Conservation (phyloP, 768 basidiomycete genomes). For the Amylocystis lapponica region DNA sequence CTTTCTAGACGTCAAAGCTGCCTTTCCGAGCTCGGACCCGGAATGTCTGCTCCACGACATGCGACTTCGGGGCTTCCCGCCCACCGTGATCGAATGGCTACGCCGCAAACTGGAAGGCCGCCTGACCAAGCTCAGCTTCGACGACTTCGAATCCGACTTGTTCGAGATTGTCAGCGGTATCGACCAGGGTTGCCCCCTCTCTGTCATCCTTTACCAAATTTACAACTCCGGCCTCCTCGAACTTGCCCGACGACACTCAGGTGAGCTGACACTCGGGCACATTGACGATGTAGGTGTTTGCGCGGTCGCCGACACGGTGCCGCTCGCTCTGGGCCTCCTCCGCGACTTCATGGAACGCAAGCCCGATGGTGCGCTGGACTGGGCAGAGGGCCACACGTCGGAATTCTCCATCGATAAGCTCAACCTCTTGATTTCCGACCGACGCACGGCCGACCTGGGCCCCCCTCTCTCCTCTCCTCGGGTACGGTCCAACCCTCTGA, state of each 20-base stretch:
- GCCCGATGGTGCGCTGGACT: slow-evolving; percentile 21
- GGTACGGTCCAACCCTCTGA: slow-evolving; percentile 14
- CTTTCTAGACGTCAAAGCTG: slow-evolving; percentile 28
- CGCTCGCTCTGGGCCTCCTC: slow-evolving; percentile 1
- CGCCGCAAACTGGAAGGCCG: slow-evolving; percentile 13
- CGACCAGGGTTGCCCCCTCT: slow-evolving; percentile 29
- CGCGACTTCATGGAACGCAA: slow-evolving; percentile 6
- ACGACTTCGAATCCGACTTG: slow-evolving; percentile 16
- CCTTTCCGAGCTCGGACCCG: slow-evolving; percentile 19
- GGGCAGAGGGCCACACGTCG: slow-evolving; percentile 23
- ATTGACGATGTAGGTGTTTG: slow-evolving; percentile 16
- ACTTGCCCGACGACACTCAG: slow-evolving; percentile 5
- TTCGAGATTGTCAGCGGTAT: slow-evolving; percentile 23
- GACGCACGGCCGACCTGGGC: background rate
- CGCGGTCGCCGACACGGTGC: slow-evolving; percentile 4
- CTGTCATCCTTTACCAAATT: slow-evolving; percentile 25
- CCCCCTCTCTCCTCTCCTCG: slow-evolving; percentile 8
- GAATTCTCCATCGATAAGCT: slow-evolving; percentile 18
- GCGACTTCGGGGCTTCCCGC: slow-evolving; percentile 10
- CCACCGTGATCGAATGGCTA: slow-evolving; percentile 13
- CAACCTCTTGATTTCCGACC: slow-evolving; percentile 3
- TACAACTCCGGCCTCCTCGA: slow-evolving; percentile 25
- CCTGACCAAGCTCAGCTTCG: slow-evolving; percentile 17
- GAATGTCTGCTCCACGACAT: slow-evolving; percentile 14
- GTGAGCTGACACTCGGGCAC: slow-evolving; percentile 4